Evolutionary conservation across 2,329 filamentous ascomycete species (phyloP).

Genomic region (Diplodia seriata): DNA sequence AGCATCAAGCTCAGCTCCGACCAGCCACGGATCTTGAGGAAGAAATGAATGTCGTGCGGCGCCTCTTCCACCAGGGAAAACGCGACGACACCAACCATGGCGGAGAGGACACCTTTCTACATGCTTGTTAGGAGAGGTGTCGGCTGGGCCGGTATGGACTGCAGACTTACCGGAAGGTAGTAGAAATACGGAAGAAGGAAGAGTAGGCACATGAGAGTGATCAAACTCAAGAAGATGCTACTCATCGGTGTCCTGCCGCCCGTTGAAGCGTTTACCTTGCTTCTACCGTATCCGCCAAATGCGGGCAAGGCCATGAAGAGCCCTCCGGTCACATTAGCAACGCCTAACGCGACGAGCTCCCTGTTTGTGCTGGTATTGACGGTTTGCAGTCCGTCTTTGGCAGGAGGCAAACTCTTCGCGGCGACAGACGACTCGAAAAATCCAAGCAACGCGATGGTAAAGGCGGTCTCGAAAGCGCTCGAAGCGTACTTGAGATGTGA

Average conservation of each 20-base stretch:
- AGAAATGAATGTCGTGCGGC: constrained; percentile 90
- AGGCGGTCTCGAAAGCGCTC: constrained; percentile 86
- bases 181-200: constrained; percentile 92
- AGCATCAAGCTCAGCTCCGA: constrained; percentile 86
- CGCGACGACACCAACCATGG: constrained; percentile 95
- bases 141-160: not conserved
- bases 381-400: constrained; percentile 68
- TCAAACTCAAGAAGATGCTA: constrained; percentile 82
- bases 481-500: constrained; percentile 81
- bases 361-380: constrained; percentile 89
- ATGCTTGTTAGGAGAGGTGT: constrained; percentile 19
- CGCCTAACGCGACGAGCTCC: constrained; percentile 88
- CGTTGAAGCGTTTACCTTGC: constrained; percentile 92
- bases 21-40: constrained; percentile 83
- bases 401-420: constrained; percentile 75
- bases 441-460: constrained; percentile 92
- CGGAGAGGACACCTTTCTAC: constrained; percentile 88
- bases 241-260: constrained; percentile 94
- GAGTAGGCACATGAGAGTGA: constrained; percentile 80
- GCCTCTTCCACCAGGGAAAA: constrained; percentile 95
- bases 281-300: constrained; percentile 94
- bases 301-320: constrained; percentile 92
- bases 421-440: constrained; percentile 98
- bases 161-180: constrained; percentile 80
- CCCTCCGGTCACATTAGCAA: constrained; percentile 88